Evolutionary conservation across 345 rosid species (phyloP), one percentile per base, ranked within the genome.

Genomic region (Anacardium occidentale): DNA sequence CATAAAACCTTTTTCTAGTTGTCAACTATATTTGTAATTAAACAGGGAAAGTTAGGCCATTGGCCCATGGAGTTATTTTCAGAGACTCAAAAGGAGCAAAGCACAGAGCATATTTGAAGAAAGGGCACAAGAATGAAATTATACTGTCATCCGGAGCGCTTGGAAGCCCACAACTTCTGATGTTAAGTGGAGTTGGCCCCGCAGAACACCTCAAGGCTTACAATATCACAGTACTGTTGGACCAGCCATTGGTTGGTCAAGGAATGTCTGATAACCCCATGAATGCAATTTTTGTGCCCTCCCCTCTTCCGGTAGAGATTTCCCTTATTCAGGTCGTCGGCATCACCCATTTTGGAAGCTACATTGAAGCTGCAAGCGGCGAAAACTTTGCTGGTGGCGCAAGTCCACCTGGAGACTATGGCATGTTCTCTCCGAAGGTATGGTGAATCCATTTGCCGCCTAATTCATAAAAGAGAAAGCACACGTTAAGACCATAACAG

Each of bases 181-280:
- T 91, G 90, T 66, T 91, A 62, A 91, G 93, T 5, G 94, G 95
- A 0, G 73, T 91, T 3, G 95, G 95, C n/a, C 97, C 97, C 24
- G 62, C 66, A 2, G 53, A 66, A 15, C 91, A 88, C 10, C 77
- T 89, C 40, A 62, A 57, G 51, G 74, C 86, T 40, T 80, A 84
- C 7, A 79, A 85, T 44, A 85, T 91, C 12, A 68, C 76, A 0
- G 59, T 85, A 26, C 85, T 89, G 69, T 55, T 84, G 76, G 83
- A 86, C 74, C 90, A 86, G 68, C 89, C 91, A 42, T 60, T 77
- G 67, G 89, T 91, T 11, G 97, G 97, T 17, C 89, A 82, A 78
- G 88, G 84, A 50, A 89, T 91, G 97, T 77, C 85, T 0, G 93
- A 91, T 29, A 91, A 90, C 62, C 95, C 93, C 32, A 85, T 88